Evolutionary conservation across 352 stramenopile species (phyloP).

Genomic region (Pythium dissimile): DNA sequence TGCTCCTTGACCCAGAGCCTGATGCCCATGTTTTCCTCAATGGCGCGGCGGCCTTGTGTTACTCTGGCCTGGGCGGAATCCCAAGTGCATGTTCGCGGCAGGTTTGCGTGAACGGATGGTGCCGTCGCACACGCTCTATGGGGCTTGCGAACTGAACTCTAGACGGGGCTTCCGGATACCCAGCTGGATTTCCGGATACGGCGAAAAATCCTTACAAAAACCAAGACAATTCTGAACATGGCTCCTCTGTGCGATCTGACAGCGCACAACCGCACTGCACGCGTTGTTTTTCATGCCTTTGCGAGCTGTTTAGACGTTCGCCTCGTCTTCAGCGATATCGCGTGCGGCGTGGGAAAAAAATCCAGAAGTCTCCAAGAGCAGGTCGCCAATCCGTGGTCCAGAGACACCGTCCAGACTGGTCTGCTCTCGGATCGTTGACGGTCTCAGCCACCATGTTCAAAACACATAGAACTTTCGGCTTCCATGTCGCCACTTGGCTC

Average conservation of each 20-base stretch:
- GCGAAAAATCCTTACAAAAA: not conserved
- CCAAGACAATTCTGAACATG: not conserved
- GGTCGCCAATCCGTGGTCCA: too few species aligned
- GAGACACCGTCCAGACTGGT: too few species aligned
- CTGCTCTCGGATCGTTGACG: too few species aligned
- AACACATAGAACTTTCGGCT: too few species aligned
- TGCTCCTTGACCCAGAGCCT: conserved; percentile 23
- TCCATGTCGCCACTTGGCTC: too few species aligned
- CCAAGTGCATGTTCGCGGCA: conserved; percentile 21
- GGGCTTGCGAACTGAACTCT: conserved; percentile 18
- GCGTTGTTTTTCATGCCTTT: not conserved
- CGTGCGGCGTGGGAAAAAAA: too few species aligned
- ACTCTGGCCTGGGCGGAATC: conserved; percentile 17
- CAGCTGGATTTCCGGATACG: conserved; percentile 12
- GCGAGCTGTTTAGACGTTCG: not conserved
- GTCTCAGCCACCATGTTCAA: too few species aligned
- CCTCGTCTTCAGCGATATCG: not conserved
- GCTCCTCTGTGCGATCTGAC: not conserved
- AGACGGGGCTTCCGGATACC: conserved; percentile 6
- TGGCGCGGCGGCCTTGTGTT: not conserved
- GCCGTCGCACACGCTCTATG: conserved; percentile 12
- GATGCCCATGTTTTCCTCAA: conserved; percentile 24
- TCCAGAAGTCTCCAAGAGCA: too few species aligned
- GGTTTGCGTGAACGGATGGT: conserved; percentile 18
- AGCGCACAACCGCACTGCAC: not conserved